Evolutionary conservation across 1,284 basidiomycete species (phyloP).

Genomic region (Ceratobasidium sp.): DNA sequence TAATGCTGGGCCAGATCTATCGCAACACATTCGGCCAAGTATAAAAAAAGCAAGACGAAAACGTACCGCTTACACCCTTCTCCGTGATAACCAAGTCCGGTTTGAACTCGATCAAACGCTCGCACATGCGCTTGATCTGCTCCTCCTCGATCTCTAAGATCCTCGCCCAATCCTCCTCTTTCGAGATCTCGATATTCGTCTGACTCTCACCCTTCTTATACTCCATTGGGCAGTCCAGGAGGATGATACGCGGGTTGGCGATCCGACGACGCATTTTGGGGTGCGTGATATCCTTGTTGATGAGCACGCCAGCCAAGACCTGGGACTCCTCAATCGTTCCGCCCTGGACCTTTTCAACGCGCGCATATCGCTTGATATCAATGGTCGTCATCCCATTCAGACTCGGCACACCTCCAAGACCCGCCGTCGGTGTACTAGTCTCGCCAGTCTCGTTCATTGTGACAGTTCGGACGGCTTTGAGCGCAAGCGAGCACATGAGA

Average conservation of each 20-base stretch:
- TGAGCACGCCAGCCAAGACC: constrained; percentile 93
- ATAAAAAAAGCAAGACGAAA: background rate
- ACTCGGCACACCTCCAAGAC: constrained; percentile 28
- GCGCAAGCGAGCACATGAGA: constrained; percentile 95
- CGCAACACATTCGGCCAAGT: constrained; percentile 45
- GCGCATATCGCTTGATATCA: constrained; percentile 97
- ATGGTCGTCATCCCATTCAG: constrained; percentile 80
- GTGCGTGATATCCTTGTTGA: constrained; percentile 99
- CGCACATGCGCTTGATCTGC: constrained; percentile 92
- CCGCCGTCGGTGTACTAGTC: constrained; percentile 58
- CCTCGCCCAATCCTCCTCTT: constrained; percentile 93
- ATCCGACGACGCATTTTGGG: constrained; percentile 96
- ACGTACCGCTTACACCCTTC: constrained; percentile 93
- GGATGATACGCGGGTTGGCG: constrained; percentile 88
- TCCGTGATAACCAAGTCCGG: constrained; percentile 97
- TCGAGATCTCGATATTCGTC: constrained; percentile 98
- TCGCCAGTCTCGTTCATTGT: constrained; percentile 69
- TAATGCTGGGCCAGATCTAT: constrained; percentile 94
- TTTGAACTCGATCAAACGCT: constrained; percentile 92
- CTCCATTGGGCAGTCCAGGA: constrained; percentile 97
- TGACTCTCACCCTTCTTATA: constrained; percentile 99
- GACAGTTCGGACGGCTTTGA: constrained; percentile 93
- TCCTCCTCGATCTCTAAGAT: constrained; percentile 98
- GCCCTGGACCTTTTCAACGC: constrained; percentile 97
- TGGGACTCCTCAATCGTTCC: constrained; percentile 95